Evolutionary conservation across 345 rosid genomes (phyloP).

Genomic region (Cardiospermum halicacabum): DNA sequence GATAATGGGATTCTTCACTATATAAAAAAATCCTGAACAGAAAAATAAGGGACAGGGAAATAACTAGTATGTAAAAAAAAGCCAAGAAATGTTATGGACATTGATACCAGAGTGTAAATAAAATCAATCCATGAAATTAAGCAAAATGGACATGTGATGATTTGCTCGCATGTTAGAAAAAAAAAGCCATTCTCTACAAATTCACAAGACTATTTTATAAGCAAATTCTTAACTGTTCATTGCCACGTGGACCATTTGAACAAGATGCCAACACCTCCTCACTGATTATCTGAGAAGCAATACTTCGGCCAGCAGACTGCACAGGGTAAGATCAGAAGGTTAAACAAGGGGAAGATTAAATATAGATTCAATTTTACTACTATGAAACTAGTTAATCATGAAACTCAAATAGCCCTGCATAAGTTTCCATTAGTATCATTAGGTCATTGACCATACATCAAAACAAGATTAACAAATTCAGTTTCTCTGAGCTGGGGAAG

Average conservation of each 20-base stretch:
- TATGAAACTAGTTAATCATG: not conserved
- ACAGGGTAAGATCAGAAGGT: conserved; percentile 16
- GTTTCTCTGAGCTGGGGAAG: not conserved
- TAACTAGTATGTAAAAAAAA: not conserved
- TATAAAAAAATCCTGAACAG: not conserved
- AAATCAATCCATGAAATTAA: not conserved
- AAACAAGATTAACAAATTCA: not conserved
- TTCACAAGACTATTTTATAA: too few relatives aligned
- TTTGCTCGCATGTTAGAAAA: too few relatives aligned
- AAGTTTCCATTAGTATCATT: not conserved
- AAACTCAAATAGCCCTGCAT: not conserved
- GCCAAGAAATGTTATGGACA: not conserved
- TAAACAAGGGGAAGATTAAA: too few relatives aligned
- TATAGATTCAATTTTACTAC: not conserved
- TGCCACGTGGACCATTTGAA: conserved; percentile 72
- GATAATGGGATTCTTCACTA: not conserved
- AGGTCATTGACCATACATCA: not conserved
- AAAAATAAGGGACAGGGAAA: not conserved
- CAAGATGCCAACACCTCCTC: conserved; percentile 80
- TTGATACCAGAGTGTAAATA: not conserved
- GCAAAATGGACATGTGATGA: not conserved
- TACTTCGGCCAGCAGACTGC: conserved; percentile 66
- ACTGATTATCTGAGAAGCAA: conserved; percentile 58
- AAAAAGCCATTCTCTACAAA: too few relatives aligned
- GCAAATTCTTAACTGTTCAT: conserved; percentile 67